Evolutionary conservation across 352 stramenopile genomes (phyloP), one percentile per base, ranked within the genome.

Genomic region (Globisporangium iwayamae): DNA sequence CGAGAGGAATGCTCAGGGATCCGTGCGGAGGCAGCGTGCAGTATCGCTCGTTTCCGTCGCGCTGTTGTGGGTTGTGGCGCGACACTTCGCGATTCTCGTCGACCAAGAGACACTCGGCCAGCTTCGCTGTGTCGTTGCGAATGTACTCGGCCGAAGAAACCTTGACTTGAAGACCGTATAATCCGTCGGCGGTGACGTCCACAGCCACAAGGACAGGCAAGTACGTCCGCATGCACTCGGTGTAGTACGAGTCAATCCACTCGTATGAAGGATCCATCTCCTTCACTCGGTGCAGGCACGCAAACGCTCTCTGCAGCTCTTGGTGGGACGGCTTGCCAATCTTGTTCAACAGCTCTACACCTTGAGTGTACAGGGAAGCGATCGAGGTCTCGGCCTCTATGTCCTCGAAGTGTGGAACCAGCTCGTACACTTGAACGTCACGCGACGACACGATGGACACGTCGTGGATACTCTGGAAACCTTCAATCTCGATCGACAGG

Each of bases 161-260:
- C 54, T 85, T 88, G 30, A 95, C 85, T 70, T 93, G 85, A 25
- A 96, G 66, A 47, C 87, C 87, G 53, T 87, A 83, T 43, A 83
- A 78, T 4, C 83, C 79, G 67, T 96, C 85, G 25, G 90, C 74
- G 43, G 65, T 79, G 14, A 94, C 83, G 57, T 89, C 63, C 28
- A 96, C 64, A 16, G 83, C 80, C n/a, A 88, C 66, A 14, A 94
- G 62, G 7, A 90, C 72, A 20, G 87, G 87, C 25, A 91, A 66
- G 54, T 93, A 94, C 59, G 77, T 70, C 2, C 81, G 79, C 62
- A 81, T 68, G 54, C 84, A 91, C 51, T 90, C 75, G 0, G 61
- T 61, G 50, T 93, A 88, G 52, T 94, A 96, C 48, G 81, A 92
- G 58, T 92, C 79, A 43, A 94, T 89, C 87, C 87, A 95, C 60